A percentile compares a stretch with the other conserved stretches of the same genome.
These are phyloP conservation scores for Herpetospermum pedunculosum DNA, from an alignment of 306 rosid species.

Conservation along the genomic window DNA sequence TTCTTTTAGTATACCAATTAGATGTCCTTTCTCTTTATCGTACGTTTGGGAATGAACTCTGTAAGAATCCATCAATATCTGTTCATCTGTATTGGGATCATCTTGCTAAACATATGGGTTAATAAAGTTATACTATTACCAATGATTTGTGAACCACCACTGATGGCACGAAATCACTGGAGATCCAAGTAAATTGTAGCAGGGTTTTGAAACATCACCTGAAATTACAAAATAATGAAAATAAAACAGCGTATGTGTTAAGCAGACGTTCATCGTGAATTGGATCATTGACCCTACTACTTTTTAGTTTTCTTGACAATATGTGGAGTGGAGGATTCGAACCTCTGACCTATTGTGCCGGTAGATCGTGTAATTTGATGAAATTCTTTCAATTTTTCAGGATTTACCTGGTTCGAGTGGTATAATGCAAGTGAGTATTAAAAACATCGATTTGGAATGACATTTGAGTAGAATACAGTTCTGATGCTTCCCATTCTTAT, in stretches of 20 bases:
- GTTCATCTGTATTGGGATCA: neutral
- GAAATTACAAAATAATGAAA: neutral
- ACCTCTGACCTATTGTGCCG: too few species aligned
- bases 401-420: slow-evolving; percentile 95
- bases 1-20: too few species aligned
- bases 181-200: neutral
- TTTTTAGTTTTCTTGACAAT: neutral
- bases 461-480: neutral
- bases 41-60: neutral
- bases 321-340: too few species aligned
- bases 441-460: slow-evolving; percentile 18
- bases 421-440: slow-evolving; percentile 75
- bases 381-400: slow-evolving; percentile 25
- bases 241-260: neutral
- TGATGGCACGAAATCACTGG: neutral
- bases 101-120: neutral
- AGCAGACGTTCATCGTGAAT: neutral
- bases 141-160: neutral
- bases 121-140: neutral
- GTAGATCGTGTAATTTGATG: neutral
- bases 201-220: neutral
- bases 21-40: too few species aligned
- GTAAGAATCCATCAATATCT: neutral
- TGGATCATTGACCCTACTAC: neutral
- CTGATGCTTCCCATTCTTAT: slow-evolving; percentile 14